These are phyloP conservation scores for Calonectria honghensis DNA, from an alignment of 2,329 filamentous ascomycete species.

Conservation along the genomic window DNA sequence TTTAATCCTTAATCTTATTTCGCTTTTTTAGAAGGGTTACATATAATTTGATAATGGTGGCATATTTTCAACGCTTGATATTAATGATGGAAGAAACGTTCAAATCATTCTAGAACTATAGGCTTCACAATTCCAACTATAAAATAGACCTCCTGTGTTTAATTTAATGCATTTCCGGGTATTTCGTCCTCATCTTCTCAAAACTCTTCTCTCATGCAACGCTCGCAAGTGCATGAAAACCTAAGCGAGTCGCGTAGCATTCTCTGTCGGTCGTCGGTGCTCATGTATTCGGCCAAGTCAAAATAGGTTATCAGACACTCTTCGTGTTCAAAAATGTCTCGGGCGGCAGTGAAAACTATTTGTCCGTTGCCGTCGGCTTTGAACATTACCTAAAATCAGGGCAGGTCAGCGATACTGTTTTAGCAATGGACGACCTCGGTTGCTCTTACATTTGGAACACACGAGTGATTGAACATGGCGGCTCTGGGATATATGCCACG, in stretches of 20 bases:
- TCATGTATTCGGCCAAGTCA: slow-evolving; percentile 18
- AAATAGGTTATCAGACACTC: slow-evolving; percentile 18
- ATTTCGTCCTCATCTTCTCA: neutral
- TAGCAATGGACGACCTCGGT: rapidly evolving
- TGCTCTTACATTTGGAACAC: neutral
- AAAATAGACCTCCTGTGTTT: neutral
- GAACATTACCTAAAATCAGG: neutral
- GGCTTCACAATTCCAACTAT: neutral
- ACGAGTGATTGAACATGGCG: slow-evolving; percentile 15
- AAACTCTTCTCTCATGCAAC: slow-evolving; percentile 4
- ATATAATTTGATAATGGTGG: neutral
- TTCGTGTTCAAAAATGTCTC: neutral
- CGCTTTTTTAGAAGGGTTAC: neutral
- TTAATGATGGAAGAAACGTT: neutral
- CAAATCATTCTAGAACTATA: neutral
- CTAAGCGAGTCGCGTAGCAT: neutral
- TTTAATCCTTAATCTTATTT: neutral
- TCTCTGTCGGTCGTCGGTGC: neutral
- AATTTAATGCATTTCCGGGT: neutral
- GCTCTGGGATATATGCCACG: slow-evolving; percentile 10
- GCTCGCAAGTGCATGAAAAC: slow-evolving; percentile 11
- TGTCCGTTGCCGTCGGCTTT: slow-evolving; percentile 13
- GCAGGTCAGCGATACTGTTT: neutral
- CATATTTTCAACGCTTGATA: neutral
- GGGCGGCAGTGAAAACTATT: slow-evolving; percentile 6